A percentile compares a stretch with the other conserved stretches of the same genome.
These are phyloP conservation scores for Anthracocystis walkeri DNA, from an alignment of 1,284 basidiomycete species.

Conservation along the genomic window DNA sequence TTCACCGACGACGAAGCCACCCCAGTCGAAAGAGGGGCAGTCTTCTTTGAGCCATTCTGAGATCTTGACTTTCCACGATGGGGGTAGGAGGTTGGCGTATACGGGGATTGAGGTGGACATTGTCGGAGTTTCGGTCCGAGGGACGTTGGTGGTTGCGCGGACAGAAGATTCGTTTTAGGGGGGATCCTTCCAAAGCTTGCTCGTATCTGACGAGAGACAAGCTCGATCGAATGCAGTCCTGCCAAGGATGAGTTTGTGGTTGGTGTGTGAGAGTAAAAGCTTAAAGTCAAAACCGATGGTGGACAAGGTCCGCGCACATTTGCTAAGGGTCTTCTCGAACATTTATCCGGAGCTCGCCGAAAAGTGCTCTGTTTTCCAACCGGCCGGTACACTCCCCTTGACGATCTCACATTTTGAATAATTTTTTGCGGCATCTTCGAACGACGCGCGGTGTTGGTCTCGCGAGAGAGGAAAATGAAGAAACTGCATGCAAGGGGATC, in stretches of 20 bases:
- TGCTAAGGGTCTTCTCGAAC: slow-evolving; percentile 1
- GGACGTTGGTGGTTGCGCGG: too few relatives aligned
- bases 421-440: too few relatives aligned
- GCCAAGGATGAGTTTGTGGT: background rate
- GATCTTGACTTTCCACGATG: slow-evolving; percentile 77
- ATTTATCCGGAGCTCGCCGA: slow-evolving; percentile 14
- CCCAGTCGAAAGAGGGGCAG: slow-evolving; percentile 95
- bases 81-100: slow-evolving; percentile 62
- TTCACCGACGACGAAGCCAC: slow-evolving; percentile 96
- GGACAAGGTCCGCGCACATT: slow-evolving; percentile 3
- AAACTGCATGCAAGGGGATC: slow-evolving; percentile 3
- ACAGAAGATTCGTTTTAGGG: too few relatives aligned
- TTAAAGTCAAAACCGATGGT: background rate
- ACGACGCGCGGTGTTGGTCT: slow-evolving; percentile 12
- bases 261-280: background rate
- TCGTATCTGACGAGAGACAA: too few relatives aligned
- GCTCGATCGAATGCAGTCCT: too few relatives aligned
- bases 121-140: background rate
- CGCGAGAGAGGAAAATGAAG: background rate
- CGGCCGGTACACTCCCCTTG: slow-evolving; percentile 6
- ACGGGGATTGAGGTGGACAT: slow-evolving; percentile 28
- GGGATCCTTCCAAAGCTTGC: too few relatives aligned
- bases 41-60: slow-evolving; percentile 90
- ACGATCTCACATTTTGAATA: slow-evolving; percentile 17
- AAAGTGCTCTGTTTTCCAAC: background rate